These are phyloP conservation scores for Nicotiana sylvestris DNA, from an alignment of 257 asterid genomes.

Conservation along the genomic window DNA sequence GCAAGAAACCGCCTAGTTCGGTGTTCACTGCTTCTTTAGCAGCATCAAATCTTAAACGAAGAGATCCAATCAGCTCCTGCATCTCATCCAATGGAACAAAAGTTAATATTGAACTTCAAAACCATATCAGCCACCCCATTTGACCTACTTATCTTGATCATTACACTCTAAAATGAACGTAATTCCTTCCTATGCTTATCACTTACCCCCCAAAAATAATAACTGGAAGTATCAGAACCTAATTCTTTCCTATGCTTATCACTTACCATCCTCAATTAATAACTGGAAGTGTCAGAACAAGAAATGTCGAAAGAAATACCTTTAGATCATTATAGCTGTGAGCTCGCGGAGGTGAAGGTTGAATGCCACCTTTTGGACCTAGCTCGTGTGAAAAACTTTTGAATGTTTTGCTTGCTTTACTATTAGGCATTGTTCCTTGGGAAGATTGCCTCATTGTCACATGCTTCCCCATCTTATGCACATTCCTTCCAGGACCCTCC, in stretches of 20 bases:
- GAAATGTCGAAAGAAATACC: conserved; percentile 40
- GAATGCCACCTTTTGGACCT: conserved; percentile 79
- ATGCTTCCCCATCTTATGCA: conserved; percentile 38
- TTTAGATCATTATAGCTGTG: conserved; percentile 77
- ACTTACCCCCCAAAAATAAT: neutral
- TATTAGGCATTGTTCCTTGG: conserved; percentile 30
- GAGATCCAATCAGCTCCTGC: conserved; percentile 79
- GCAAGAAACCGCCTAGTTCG: conserved; percentile 69
- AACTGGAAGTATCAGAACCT: neutral
- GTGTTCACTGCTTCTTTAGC: conserved; percentile 79
- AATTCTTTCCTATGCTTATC: conserved; percentile 3
- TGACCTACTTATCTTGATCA: conserved; percentile 6
- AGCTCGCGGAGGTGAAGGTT: conserved; percentile 60
- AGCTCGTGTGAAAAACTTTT: conserved; percentile 96
- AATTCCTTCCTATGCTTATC: conserved; percentile 7
- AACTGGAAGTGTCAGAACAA: conserved; percentile 11
- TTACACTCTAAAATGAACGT: neutral
- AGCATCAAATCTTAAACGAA: conserved; percentile 78
- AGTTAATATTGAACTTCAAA: conserved; percentile 2
- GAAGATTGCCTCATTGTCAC: conserved; percentile 35
- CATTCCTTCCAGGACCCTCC: conserved; percentile 43
- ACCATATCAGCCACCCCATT: neutral
- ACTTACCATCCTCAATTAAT: conserved; percentile 8
- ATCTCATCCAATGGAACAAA: conserved; percentile 17
- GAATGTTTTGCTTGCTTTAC: conserved; percentile 46